Evolutionary conservation across 1,139 yeast genomes (phyloP), one percentile per base, ranked within the genome.

Genomic region (Zygosaccharomyces pseudobailii): DNA sequence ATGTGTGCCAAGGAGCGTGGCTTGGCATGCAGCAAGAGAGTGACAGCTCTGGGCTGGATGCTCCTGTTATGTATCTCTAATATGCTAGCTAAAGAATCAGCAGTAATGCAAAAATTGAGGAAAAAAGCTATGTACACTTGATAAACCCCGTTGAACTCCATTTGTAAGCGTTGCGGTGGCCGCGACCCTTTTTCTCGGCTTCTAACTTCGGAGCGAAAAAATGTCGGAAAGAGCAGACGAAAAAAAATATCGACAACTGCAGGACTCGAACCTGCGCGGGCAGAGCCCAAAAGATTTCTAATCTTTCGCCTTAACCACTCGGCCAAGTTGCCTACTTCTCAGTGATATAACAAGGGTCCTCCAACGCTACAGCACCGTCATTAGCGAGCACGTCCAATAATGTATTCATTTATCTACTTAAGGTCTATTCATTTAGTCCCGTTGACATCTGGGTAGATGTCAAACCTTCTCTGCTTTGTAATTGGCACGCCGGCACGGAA

Each of bases 401-500:
- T 13, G 17, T 13, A 13, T 13, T 13, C 17, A 13, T 13, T 36
- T 7, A 22, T 9, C 28, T 38, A 38, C 33, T 25, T 6, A 17
- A 21, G 24, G 17, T 32, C 13, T 36, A 33, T 33, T 24, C 37
- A 42, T 21, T 51, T 51, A 41, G 57, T 30, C 33, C 19, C 33
- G 13, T 30, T 56, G 42, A 84, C 84, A 62, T 88, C 88, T 5
- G 79, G 78, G 58, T 90, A 90, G 32, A 90, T 78, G 61, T 90
- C 97, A 63, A 83, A 88, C 57, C 97, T 75, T 64, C 97, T 77
- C 70, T 90, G 96, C 40, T 71, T 69, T 45, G 81, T 78, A 7
- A 90, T 82, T 0, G 97, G 97, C 52, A 90, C 85, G 13, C 84
- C 80, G 22, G 71, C 69, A 63, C 96, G 80, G 10, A 83, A 81